Evolutionary conservation across 1,284 basidiomycete species (phyloP), one percentile per base, ranked within the genome.

Genomic region (Stygiomarasmius scandens): DNA sequence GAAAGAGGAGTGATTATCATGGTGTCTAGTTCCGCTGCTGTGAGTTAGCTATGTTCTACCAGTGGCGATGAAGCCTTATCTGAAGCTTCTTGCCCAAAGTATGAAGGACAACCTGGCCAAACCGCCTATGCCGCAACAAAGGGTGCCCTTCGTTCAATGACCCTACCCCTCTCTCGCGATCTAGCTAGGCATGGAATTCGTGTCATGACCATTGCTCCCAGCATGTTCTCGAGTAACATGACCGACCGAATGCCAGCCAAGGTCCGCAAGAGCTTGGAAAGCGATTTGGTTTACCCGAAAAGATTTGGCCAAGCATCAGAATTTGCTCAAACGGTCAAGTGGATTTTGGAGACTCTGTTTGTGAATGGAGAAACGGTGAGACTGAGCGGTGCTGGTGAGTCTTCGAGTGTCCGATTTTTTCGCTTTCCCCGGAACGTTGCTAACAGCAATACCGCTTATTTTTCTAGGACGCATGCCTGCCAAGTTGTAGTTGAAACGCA

Each of bases 341-440:
- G 80, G 78, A 73, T 80, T 43, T 59, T 84, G 50, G 80, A 82
- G 57, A 78, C 77, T 62, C 68, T 75, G 5, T 84, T 81, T 69
- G 76, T 84, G 36, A 85, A 85, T 65, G 83, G 82, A n/a, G 82
- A 84, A 68, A 80, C 77, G 2, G 70, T 84, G 22, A 70, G 81
- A 57, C 67, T 85, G 60, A 83, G 79, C 58, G 82, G 80, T 11
- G 81, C 70, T 20, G 19, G 34, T 47, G 46, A 10, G 46, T 47
- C 23, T 47, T 27, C 46, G 5, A 20, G 5, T 23, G 44, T 45
- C 19, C 9, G 6, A 6, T 23, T 23, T 27, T 43, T n/a, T 44
- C 16, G 8, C 36, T 52, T 12, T 43, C n/a, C n/a, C n/a, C n/a
- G n/a, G n/a, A n/a, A n/a, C n/a, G n/a, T n/a, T n/a, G n/a, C n/a